These are phyloP conservation scores for Curvularia sp. DNA, from an alignment of 2,329 filamentous ascomycete genomes.

Conservation along the genomic window DNA sequence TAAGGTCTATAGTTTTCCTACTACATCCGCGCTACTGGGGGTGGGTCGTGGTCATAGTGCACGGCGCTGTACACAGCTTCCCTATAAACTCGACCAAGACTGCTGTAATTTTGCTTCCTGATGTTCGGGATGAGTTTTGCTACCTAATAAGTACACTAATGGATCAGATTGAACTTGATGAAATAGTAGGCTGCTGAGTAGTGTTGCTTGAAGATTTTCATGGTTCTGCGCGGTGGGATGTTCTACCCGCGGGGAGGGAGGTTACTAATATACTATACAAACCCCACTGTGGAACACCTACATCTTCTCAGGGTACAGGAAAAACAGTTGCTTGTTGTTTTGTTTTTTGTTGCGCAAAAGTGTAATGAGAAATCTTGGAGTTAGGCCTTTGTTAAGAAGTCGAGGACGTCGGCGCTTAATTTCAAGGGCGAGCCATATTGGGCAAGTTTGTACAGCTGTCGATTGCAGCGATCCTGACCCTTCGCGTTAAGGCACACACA, in stretches of 20 bases:
- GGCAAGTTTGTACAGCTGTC: conserved; percentile 4
- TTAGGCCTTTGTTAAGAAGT: not conserved
- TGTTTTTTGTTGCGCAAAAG: not conserved
- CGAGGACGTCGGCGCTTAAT: conserved; percentile 6
- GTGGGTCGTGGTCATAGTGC: too few relatives aligned
- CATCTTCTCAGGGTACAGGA: not conserved
- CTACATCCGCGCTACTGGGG: not conserved
- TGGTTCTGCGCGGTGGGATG: not conserved
- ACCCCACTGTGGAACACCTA: conserved; percentile 10
- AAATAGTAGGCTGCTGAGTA: too few relatives aligned
- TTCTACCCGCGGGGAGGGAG: not conserved
- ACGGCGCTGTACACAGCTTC: too few relatives aligned
- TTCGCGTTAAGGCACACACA: conserved; percentile 1
- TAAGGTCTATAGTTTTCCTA: not conserved
- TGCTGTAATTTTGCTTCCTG: too few relatives aligned
- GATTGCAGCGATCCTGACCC: conserved; percentile 10
- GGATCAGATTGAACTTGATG: too few relatives aligned
- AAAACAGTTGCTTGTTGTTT: not conserved
- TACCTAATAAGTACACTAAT: too few relatives aligned
- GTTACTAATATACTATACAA: not conserved
- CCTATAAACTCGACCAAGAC: too few relatives aligned
- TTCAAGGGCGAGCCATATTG: not conserved
- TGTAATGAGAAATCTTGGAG: not conserved
- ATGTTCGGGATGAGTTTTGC: too few relatives aligned
- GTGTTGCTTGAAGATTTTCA: too few relatives aligned